Evolutionary conservation across 2,329 filamentous ascomycete genomes (phyloP), one percentile per base, ranked within the genome.

Genomic region (Gnomoniopsis sp.): DNA sequence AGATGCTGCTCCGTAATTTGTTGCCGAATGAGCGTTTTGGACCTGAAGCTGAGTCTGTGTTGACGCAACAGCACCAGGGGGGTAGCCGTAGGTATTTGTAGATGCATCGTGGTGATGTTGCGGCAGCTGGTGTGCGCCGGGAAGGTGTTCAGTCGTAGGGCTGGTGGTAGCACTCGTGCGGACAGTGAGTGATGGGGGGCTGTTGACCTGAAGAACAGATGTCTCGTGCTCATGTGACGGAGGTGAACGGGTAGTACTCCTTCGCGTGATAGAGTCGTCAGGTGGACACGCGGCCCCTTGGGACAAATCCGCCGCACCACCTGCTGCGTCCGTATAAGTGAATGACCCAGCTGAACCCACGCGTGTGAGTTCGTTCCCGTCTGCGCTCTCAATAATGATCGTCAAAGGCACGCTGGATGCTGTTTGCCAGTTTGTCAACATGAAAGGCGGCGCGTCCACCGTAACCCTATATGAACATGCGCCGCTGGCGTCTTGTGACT

Each of bases 401-500:
- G 79, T 79, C 71, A 85, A 68, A 41, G 82, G 81, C 72, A 85
- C 82, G 72, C 71, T 82, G 71, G 64, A 67, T 11, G 74, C 74
- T 52, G 71, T 74, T 47, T 71, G 68, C 65, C 77, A 80, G 68
- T 77, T 74, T 67, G 82, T 85, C 73, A 77, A 75, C 67, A 79
- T 65, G 44, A 77, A 73, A 63, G 79, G 81, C 49, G 93, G 93
- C 34, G 88, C 89, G 58, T 91, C 86, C 44, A 86, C 85, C 49
- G 83, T 85, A 65, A 96, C 79, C 33, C 83, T 82, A 72, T 95
- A 96, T 62, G 87, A 82, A 70, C 84, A 90, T 56, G 75, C 77
- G 21, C 84, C 82, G 64, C 82, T 75, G 55, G 71, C 74, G 62
- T 86, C 83, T 74, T 78, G 84, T 65, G 74, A 79, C 70, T 76